phyloP scores from a whole-genome alignment of 805 yeast species.

The Cephaloascus albidus region DNA sequence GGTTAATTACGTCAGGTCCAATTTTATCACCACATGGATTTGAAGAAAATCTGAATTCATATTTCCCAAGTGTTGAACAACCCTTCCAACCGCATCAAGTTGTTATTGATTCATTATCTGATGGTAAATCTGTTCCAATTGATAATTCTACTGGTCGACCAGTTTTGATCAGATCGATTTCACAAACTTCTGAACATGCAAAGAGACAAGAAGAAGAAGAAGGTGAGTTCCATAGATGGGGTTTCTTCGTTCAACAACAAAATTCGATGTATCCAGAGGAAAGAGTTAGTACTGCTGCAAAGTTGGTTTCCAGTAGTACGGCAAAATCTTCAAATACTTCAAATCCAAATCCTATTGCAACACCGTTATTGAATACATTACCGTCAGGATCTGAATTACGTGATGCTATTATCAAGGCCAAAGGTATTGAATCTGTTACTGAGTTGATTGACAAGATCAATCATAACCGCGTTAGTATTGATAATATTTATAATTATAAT shows the following conservation, averaged over 20 bases:
- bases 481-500: constrained; percentile 33
- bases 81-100: constrained; percentile 57
- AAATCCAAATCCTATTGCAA: neutral
- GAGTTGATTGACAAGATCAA: constrained; percentile 61
- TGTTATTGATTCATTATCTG: constrained; percentile 54
- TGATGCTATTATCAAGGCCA: constrained; percentile 61
- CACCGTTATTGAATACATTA: constrained; percentile 22
- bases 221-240: constrained; percentile 86
- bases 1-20: constrained; percentile 42
- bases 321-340: neutral
- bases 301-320: neutral
- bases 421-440: constrained; percentile 62
- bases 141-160: constrained; percentile 70
- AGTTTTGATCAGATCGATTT: constrained; percentile 51
- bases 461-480: constrained; percentile 40
- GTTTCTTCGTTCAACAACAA: constrained; percentile 67
- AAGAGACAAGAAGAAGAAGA: constrained; percentile 82
- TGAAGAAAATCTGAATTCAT: constrained; percentile 9
- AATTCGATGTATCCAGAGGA: constrained; percentile 19
- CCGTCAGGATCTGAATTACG: constrained; percentile 49
- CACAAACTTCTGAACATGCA: constrained; percentile 60
- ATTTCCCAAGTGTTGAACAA: constrained; percentile 13
- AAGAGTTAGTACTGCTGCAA: neutral
- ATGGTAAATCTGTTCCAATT: constrained; percentile 42
- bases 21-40: constrained; percentile 35